Conservation (phyloP, 441 rosid species). For the Manihot esculenta region DNA sequence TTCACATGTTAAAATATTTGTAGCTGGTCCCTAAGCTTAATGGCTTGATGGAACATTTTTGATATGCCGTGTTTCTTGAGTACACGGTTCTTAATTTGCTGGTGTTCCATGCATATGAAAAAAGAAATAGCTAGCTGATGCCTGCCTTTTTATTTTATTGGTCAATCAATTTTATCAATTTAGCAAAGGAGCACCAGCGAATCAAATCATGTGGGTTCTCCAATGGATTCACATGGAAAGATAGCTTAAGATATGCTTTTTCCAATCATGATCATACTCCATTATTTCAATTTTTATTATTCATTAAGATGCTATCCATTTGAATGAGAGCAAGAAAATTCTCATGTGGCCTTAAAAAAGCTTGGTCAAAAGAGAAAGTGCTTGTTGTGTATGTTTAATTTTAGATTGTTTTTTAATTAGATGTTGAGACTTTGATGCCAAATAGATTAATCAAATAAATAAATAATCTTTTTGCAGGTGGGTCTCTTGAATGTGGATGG, state of each 20-base stretch:
- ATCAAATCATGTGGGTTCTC: constrained; percentile 44
- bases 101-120: constrained; percentile 2
- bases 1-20: constrained; percentile 2
- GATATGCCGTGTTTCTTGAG: constrained; percentile 26
- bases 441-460: constrained; percentile 2
- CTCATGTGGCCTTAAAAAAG: background rate
- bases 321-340: constrained; percentile 25
- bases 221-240: constrained; percentile 46
- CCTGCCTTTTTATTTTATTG: background rate
- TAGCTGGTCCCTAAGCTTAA: background rate
- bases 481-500: constrained; percentile 96
- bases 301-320: constrained; percentile 21
- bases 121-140: background rate
- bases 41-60: constrained; percentile 9
- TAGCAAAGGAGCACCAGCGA: constrained; percentile 10
- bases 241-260: constrained; percentile 32
- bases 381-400: no score
- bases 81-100: constrained; percentile 15
- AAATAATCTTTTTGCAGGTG: constrained; percentile 47
- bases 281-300: constrained; percentile 18
- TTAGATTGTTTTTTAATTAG: no score
- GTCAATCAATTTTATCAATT: constrained; percentile 20
- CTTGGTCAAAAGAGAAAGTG: constrained; percentile 23
- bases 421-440: constrained; percentile 5
- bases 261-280: constrained; percentile 19